phyloP scores from a whole-genome alignment of 2,329 filamentous ascomycete species.

The Fusarium tuaranense region DNA sequence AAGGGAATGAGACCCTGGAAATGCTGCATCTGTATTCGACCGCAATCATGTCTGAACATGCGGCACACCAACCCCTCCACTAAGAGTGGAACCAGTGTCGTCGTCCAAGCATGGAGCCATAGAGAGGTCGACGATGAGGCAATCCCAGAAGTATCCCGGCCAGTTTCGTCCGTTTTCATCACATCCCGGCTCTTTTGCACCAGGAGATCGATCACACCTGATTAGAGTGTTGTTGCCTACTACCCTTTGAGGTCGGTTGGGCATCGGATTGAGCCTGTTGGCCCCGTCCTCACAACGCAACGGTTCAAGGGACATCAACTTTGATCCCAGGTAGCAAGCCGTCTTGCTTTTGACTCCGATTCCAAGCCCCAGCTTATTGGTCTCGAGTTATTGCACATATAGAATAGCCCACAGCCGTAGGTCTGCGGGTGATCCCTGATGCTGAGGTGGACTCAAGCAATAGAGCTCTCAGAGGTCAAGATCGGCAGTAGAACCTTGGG shows the following conservation, averaged over 20 bases:
- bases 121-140: slow-evolving; percentile 31
- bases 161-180: slow-evolving; percentile 29
- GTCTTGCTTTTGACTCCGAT: not conserved
- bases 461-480: slow-evolving; percentile 40
- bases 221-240: slow-evolving; percentile 10
- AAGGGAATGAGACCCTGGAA: slow-evolving; percentile 35
- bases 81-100: slow-evolving; percentile 42
- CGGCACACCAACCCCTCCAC: slow-evolving; percentile 43
- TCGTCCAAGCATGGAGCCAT: slow-evolving; percentile 40
- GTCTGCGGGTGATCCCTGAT: slow-evolving; percentile 35
- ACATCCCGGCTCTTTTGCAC: slow-evolving; percentile 7
- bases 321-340: not conserved
- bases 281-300: not conserved
- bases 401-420: slow-evolving; percentile 25
- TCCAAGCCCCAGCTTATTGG: slow-evolving; percentile 11
- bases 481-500: slow-evolving; percentile 38
- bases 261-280: not conserved
- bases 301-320: not conserved
- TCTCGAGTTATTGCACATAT: slow-evolving; percentile 23
- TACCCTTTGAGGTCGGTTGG: slow-evolving; percentile 6
- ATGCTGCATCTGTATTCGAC: slow-evolving; percentile 38
- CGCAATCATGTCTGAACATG: slow-evolving; percentile 40
- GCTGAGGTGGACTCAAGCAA: slow-evolving; percentile 30
- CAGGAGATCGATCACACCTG: slow-evolving; percentile 8
- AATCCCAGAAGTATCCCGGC: slow-evolving; percentile 26